phyloP scores from a whole-genome alignment of 2,329 filamentous ascomycete genomes.

The Botryosphaeria dothidea region DNA sequence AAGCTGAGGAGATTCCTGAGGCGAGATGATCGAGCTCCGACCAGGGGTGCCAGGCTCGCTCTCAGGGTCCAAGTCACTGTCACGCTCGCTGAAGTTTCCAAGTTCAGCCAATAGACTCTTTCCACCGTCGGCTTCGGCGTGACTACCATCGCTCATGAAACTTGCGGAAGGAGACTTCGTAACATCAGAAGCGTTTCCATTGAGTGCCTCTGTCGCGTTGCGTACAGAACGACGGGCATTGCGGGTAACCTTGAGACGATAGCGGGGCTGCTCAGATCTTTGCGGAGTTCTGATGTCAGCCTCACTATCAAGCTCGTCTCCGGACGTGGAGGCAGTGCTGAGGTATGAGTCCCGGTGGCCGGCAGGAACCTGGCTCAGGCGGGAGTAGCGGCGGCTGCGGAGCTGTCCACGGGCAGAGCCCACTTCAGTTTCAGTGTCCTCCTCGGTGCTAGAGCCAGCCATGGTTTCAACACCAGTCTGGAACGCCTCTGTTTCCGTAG shows the following conservation, averaged over 20 bases:
- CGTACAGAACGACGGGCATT: conserved; percentile 50
- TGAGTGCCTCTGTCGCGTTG: conserved; percentile 56
- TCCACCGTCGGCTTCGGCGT: conserved; percentile 51
- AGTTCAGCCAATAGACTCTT: conserved; percentile 93
- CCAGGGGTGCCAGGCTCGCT: conserved; percentile 30
- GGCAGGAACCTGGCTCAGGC: conserved; percentile 45
- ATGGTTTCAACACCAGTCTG: conserved; percentile 83
- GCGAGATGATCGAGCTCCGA: conserved; percentile 9
- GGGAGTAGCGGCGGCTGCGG: conserved; percentile 39
- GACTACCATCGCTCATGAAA: conserved; percentile 47
- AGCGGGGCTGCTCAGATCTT: conserved; percentile 64
- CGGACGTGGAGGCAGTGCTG: conserved; percentile 87
- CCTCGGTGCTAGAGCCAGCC: conserved; percentile 71
- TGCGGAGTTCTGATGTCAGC: conserved; percentile 62
- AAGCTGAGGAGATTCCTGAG: conserved; percentile 17
- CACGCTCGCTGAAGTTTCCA: conserved; percentile 74
- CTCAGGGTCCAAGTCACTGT: conserved; percentile 57
- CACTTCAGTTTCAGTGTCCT: conserved; percentile 83
- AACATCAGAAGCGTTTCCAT: conserved; percentile 53
- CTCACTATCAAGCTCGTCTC: conserved; percentile 66
- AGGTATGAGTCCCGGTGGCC: conserved; percentile 69
- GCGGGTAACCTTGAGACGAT: conserved; percentile 71
- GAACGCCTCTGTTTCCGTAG: conserved; percentile 91
- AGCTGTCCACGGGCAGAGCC: conserved; percentile 30
- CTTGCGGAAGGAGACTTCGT: conserved; percentile 60